Evolutionary conservation across 2,329 filamentous ascomycete genomes (phyloP), one percentile per base, ranked within the genome.

Genomic region (Beauveria asiatica): DNA sequence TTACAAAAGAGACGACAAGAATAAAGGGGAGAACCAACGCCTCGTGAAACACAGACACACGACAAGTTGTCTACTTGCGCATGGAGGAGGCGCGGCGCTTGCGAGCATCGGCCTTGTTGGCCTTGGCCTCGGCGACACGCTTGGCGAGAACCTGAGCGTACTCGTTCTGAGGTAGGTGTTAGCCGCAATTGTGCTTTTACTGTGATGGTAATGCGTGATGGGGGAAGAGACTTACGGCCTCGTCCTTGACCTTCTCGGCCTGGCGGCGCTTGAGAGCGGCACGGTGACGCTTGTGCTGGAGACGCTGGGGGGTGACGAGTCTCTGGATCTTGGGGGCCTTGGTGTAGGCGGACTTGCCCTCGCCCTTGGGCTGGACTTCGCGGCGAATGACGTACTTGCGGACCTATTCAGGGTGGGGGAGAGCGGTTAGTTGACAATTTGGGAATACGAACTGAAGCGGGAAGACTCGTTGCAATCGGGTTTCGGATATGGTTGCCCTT

Each of bases 301-400:
- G 92, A 79, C 94, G 94, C 84, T 97, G 94, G 78, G 94, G 94
- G 75, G 94, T 99, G 73, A 99, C 92, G 73, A 99, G 91, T 78
- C 94, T 91, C 88, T 99, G 94, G 83, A 99, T 99, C 86, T 93
- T 95, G 80, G 94, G 94, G 73, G 94, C 94, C 90, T 99, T 99
- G 89, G 93, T 97, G 88, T 97, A 97, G 73, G 92, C 81, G 83
- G 90, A 89, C 83, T 94, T 95, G 82, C 92, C 93, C 85, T 97
- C 94, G 76, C 88, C 89, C 89, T 96, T 96, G 77, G 91, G 90
- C 83, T 92, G 87, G 74, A 99, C 87, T 80, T 97, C 94, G 79
- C 94, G 94, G 78, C 94, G 94, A 75, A 99, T 97, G 80, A 99
- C 94, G 83, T 96, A 99, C 85, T 97, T 97, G 85, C 94, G 93